These are phyloP conservation scores for Tillandsia fasciculata DNA, from an alignment of 176 grass and related monocot genomes.

Conservation along the genomic window DNA sequence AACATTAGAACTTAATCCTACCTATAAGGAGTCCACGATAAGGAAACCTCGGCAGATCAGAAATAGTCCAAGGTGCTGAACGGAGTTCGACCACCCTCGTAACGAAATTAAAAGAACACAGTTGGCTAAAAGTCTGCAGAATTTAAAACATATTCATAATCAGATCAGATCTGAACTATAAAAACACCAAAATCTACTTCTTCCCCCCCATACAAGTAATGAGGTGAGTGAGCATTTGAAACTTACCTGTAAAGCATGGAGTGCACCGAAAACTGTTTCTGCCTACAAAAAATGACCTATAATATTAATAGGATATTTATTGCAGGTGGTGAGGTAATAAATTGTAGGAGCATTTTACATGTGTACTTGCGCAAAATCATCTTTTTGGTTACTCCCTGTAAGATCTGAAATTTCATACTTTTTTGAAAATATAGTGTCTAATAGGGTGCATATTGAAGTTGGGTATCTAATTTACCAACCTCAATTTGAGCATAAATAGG, in stretches of 20 bases:
- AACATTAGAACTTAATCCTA: slow-evolving; percentile 28
- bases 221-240: slow-evolving; percentile 11
- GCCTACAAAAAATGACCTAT: slow-evolving; percentile 41
- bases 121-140: slow-evolving; percentile 78
- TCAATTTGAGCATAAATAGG: slow-evolving; percentile 57
- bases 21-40: slow-evolving; percentile 91
- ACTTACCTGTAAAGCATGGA: slow-evolving; percentile 87
- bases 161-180: slow-evolving; percentile 5
- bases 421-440: too few relatives aligned
- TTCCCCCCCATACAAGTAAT: background rate
- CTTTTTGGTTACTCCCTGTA: too few relatives aligned
- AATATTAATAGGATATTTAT: background rate
- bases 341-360: background rate
- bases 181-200: background rate
- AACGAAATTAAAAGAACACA: slow-evolving; percentile 84
- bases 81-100: slow-evolving; percentile 56
- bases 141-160: slow-evolving; percentile 11
- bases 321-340: background rate
- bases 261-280: slow-evolving; percentile 84
- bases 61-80: slow-evolving; percentile 79
- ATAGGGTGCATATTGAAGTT: background rate
- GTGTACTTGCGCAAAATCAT: background rate
- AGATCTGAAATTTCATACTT: too few relatives aligned
- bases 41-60: slow-evolving; percentile 80
- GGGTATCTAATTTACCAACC: slow-evolving; percentile 25